Base-by-base conservation (phyloP, 2,329 filamentous ascomycete genomes). In the Chaetomium olivaceum region DNA sequence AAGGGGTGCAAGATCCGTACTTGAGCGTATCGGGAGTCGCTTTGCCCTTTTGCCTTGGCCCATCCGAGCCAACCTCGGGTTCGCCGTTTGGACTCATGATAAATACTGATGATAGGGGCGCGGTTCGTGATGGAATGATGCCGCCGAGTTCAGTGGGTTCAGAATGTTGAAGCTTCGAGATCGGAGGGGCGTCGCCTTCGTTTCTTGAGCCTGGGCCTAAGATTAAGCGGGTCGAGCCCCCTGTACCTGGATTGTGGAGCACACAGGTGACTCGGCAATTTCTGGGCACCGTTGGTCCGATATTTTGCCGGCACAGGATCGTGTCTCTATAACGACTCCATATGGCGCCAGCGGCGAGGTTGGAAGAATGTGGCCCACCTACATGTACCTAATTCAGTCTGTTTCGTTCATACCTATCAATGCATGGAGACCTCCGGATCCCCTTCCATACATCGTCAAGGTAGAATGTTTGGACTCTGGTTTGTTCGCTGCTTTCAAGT, bases 11-110 rank as follows among this genome's bases (percentile, higher is more conserved):
- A 19, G 16, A 23, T 64, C 39, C 29, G 62, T 82, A 91, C 90
- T 87, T 86, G 72, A 98, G 83, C 33, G 93, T 94, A 72, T 92
- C 90, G 68, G 95, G 81, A 43, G 93, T 97, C 71, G 93, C 93
- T 75, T 89, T 89, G 63, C 93, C 90, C 76, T 89, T 96, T 77
- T 94, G 80, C 54, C 83, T 81, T 1, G 85, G 84, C 43, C 81
- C 82, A 68, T 86, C 82, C 19, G 85, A 83, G 54, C 86, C 87
- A 14, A 87, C 85, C 19, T 82, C 75, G 23, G 82, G 75, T 71
- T 89, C 85, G 50, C 78, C 80, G 63, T 80, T 80, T 19, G 80
- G 81, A 66, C 80, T 82, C 86, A 88, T 88, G 80, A 66, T 70
- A 48, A 77, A 71, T 70, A 60, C 68, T 55, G 69, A 65, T 70